These are phyloP conservation scores for Canavalia gladiata DNA, from an alignment of 306 rosid genomes.

Conservation along the genomic window DNA sequence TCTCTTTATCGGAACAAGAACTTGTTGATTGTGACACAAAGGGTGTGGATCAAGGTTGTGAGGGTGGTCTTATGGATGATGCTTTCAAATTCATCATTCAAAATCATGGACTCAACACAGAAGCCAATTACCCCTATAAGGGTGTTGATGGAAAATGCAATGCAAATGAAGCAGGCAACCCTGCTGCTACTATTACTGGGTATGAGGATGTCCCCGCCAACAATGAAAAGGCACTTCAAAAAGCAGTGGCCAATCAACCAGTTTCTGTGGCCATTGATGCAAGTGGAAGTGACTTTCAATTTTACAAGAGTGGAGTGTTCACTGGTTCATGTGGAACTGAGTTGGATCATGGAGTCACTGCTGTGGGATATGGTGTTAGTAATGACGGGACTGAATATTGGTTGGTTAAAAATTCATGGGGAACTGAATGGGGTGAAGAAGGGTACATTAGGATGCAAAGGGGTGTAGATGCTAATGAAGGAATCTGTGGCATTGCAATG, in stretches of 20 bases:
- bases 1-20: constrained; percentile 59
- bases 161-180: constrained; percentile 1
- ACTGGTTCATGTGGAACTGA: constrained; percentile 57
- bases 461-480: constrained; percentile 51
- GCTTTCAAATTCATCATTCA: constrained; percentile 59
- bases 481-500: constrained; percentile 63
- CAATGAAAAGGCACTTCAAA: constrained; percentile 47
- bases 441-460: constrained; percentile 62
- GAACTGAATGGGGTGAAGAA: constrained; percentile 60
- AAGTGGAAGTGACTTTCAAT: constrained; percentile 47
- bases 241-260: constrained; percentile 55
- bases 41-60: constrained; percentile 54
- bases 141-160: constrained; percentile 51
- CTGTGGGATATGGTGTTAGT: constrained; percentile 53
- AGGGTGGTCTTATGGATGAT: constrained; percentile 52
- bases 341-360: constrained; percentile 61
- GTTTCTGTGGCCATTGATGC: constrained; percentile 64
- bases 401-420: constrained; percentile 67
- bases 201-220: constrained; percentile 56
- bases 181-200: constrained; percentile 43
- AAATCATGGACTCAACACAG: constrained; percentile 54
- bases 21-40: constrained; percentile 58
- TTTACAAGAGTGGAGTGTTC: constrained; percentile 56
- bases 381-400: constrained; percentile 59
- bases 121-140: constrained; percentile 49